These are phyloP conservation scores for Mycosphaerella sp. DNA, from an alignment of 2,329 filamentous ascomycete species.

Conservation along the genomic window DNA sequence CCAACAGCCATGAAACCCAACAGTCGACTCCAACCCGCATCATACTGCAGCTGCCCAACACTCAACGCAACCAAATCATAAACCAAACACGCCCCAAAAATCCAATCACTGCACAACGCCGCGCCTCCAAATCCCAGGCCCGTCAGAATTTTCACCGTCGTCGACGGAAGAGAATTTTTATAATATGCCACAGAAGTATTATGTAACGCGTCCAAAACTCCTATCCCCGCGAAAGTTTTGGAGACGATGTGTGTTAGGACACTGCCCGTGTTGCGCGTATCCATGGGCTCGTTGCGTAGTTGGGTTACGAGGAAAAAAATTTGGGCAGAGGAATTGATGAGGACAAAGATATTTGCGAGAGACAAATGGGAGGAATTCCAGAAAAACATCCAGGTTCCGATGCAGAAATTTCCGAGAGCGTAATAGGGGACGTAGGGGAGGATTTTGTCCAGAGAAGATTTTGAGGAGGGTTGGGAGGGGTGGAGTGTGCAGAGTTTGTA, in stretches of 20 bases:
- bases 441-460: constrained; percentile 45
- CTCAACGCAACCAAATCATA: constrained; percentile 52
- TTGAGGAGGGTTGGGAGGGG: constrained; percentile 14
- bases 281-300: constrained; percentile 39
- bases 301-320: constrained; percentile 48
- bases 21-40: constrained; percentile 45
- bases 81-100: constrained; percentile 53
- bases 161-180: constrained; percentile 42
- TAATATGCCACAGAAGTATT: constrained; percentile 54
- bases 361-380: constrained; percentile 51
- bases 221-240: constrained; percentile 56
- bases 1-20: constrained; percentile 48
- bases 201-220: constrained; percentile 53
- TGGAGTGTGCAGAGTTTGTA: constrained; percentile 48
- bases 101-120: constrained; percentile 51
- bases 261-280: constrained; percentile 44
- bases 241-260: constrained; percentile 53
- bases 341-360: constrained; percentile 50
- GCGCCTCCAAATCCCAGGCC: constrained; percentile 49
- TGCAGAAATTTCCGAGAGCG: constrained; percentile 52
- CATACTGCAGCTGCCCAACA: constrained; percentile 49
- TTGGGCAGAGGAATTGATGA: constrained; percentile 51
- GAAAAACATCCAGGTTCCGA: constrained; percentile 55
- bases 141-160: constrained; percentile 47
- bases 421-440: constrained; percentile 52